phyloP scores from a whole-genome alignment of 2,329 filamentous ascomycete genomes.

The Alternaria arbusti region DNA sequence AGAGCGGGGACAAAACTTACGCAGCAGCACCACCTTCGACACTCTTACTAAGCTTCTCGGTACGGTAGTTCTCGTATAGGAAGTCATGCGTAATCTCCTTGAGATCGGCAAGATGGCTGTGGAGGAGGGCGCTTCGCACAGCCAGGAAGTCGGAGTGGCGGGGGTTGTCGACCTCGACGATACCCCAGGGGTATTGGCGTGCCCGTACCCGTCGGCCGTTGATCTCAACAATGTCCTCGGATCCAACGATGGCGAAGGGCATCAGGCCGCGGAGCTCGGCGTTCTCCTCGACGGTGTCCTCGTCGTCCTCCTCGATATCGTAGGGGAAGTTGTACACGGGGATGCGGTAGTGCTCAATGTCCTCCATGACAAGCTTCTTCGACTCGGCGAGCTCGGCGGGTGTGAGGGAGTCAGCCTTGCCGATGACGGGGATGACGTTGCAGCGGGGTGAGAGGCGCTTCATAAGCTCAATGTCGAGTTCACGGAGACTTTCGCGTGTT shows the following conservation, averaged over 20 bases:
- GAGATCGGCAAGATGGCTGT: constrained; percentile 96
- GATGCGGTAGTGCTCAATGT: constrained; percentile 99
- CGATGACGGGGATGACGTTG: constrained; percentile 98
- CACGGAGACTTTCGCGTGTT: constrained; percentile 73
- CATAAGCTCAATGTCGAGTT: constrained; percentile 99
- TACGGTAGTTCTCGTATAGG: constrained; percentile 99
- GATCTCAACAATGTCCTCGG: constrained; percentile 93
- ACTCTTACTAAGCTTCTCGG: constrained; percentile 99
- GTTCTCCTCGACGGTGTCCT: constrained; percentile 99
- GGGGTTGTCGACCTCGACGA: constrained; percentile 98
- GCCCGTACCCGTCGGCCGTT: constrained; percentile 90
- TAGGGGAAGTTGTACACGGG: constrained; percentile 99
- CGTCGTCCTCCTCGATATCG: constrained; percentile 98
- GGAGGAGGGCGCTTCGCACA: constrained; percentile 92
- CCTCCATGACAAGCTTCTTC: constrained; percentile 99
- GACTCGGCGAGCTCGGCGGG: constrained; percentile 96
- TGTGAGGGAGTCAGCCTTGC: constrained; percentile 96
- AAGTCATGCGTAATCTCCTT: constrained; percentile 99
- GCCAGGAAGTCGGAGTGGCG: constrained; percentile 98
- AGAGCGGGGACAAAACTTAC: constrained; percentile 64
- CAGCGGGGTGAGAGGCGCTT: constrained; percentile 97
- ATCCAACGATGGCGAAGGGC: constrained; percentile 98
- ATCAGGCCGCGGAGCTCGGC: constrained; percentile 96
- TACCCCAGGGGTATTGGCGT: constrained; percentile 98
- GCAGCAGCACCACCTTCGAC: constrained; percentile 87